Evolutionary conservation across 371 early-diverging fungal genomes (phyloP).

Genomic region (Coemansia sp.): DNA sequence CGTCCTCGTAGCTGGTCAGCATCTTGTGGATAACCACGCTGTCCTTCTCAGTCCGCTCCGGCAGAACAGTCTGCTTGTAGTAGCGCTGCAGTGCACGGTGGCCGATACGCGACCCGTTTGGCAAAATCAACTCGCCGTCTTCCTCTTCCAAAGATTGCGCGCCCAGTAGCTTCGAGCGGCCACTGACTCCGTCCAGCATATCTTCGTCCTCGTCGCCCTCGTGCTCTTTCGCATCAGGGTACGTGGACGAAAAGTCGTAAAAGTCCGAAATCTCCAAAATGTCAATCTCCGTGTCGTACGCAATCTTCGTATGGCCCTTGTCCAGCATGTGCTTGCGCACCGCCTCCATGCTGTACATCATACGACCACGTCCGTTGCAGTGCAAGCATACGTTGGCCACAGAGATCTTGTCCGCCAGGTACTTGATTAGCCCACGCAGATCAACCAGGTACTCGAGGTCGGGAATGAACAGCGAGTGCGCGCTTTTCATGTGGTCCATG

Average conservation of each 20-base stretch:
- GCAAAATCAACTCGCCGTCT: slow-evolving; percentile 81
- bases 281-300: slow-evolving; percentile 88
- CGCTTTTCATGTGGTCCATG: slow-evolving; percentile 86
- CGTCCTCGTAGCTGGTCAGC: slow-evolving; percentile 57
- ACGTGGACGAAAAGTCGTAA: slow-evolving; percentile 84
- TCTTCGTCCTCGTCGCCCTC: slow-evolving; percentile 18
- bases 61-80: slow-evolving; percentile 82
- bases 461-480: slow-evolving; percentile 94
- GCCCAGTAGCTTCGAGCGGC: slow-evolving; percentile 6
- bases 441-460: slow-evolving; percentile 92
- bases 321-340: slow-evolving; percentile 92
- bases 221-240: slow-evolving; percentile 59
- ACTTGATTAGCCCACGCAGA: slow-evolving; percentile 80
- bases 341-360: slow-evolving; percentile 82
- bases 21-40: slow-evolving; percentile 62
- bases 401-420: slow-evolving; percentile 91
- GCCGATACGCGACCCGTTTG: slow-evolving; percentile 80
- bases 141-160: slow-evolving; percentile 61
- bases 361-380: slow-evolving; percentile 91
- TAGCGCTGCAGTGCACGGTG: slow-evolving; percentile 80
- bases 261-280: slow-evolving; percentile 87
- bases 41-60: slow-evolving; percentile 58
- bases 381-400: slow-evolving; percentile 91
- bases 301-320: slow-evolving; percentile 93
- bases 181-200: slow-evolving; percentile 3